Conservation (phyloP, 352 stramenopile species). For the Globisporangium canariense region DNA sequence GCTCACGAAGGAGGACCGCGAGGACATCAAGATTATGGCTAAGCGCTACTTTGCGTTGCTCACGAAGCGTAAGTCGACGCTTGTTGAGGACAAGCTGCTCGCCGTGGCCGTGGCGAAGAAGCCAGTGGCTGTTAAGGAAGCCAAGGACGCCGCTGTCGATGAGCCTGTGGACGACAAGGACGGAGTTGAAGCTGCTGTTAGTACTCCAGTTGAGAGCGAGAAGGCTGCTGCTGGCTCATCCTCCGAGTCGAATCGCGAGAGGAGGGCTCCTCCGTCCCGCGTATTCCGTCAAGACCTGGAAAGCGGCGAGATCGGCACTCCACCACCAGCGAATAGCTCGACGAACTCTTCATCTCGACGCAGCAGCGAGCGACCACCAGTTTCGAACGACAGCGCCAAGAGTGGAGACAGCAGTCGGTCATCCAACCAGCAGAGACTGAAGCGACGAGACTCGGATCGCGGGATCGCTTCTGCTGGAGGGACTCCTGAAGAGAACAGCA, state of each 20-base stretch:
- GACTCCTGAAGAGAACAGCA: slow-evolving; percentile 2
- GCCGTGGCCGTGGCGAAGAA: slow-evolving; percentile 21
- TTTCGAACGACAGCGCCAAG: neutral
- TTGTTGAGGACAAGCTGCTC: slow-evolving; percentile 65
- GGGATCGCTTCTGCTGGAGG: neutral
- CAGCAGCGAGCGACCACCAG: slow-evolving; percentile 13
- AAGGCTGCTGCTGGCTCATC: slow-evolving; percentile 1
- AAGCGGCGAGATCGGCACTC: slow-evolving; percentile 46
- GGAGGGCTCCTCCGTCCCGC: slow-evolving; percentile 12
- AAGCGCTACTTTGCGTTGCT: slow-evolving; percentile 82
- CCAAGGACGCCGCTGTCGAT: slow-evolving; percentile 19
- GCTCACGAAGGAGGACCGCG: slow-evolving; percentile 75
- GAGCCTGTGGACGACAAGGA: slow-evolving; percentile 4
- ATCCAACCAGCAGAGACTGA: slow-evolving; percentile 13
- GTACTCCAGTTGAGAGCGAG: neutral
- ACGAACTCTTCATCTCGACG: slow-evolving; percentile 8
- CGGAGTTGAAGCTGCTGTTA: neutral
- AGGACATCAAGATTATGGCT: slow-evolving; percentile 90
- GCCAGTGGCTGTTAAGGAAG: slow-evolving; percentile 20
- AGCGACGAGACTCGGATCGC: slow-evolving; percentile 27
- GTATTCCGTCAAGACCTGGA: slow-evolving; percentile 42
- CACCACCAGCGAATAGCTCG: neutral
- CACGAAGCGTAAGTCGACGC: slow-evolving; percentile 65
- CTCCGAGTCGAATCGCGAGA: slow-evolving; percentile 11
- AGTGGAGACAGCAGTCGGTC: slow-evolving; percentile 2